Percentiles rank a stretch among this genome's conserved stretches.
phyloP scores from a whole-genome alignment of 148 eudicot genomes.

The Rhododendron mucronatum region DNA sequence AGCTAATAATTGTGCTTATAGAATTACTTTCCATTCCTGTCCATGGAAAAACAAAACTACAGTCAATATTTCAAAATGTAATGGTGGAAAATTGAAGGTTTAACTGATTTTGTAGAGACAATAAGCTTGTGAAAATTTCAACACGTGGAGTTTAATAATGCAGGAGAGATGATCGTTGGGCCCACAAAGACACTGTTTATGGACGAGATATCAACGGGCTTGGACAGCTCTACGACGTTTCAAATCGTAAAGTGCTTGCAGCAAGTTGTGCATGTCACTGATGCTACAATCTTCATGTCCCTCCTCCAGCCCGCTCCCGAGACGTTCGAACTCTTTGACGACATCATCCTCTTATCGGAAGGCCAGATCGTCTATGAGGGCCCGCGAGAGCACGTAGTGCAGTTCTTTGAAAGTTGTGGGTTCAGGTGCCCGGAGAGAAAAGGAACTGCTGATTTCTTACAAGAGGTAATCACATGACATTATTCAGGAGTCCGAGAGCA shows the following conservation, averaged over 20 bases:
- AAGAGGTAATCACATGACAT: constrained; percentile 39
- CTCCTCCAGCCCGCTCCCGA: constrained; percentile 89
- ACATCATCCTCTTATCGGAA: constrained; percentile 67
- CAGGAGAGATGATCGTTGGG: constrained; percentile 86
- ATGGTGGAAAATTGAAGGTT: no score
- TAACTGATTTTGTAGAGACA: no score
- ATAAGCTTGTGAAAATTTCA: not conserved
- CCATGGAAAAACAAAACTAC: no score
- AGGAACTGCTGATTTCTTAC: constrained; percentile 83
- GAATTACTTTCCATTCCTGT: no score
- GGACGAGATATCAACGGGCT: constrained; percentile 96
- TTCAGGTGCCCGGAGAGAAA: constrained; percentile 76
- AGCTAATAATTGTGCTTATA: no score
- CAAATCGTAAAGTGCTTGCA: constrained; percentile 85
- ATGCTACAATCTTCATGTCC: constrained; percentile 74
- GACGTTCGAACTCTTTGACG: constrained; percentile 85
- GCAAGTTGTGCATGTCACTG: constrained; percentile 71
- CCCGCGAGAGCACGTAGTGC: constrained; percentile 59
- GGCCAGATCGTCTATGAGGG: constrained; percentile 88
- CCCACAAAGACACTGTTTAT: constrained; percentile 79
- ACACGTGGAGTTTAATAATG: not conserved
- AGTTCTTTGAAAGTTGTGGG: constrained; percentile 76
- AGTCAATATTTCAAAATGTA: no score
- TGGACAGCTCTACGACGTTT: constrained; percentile 84
- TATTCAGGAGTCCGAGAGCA: no score